These are phyloP conservation scores for Spencermartinsiella europaea DNA, from an alignment of 805 yeast species.

Conservation along the genomic window DNA sequence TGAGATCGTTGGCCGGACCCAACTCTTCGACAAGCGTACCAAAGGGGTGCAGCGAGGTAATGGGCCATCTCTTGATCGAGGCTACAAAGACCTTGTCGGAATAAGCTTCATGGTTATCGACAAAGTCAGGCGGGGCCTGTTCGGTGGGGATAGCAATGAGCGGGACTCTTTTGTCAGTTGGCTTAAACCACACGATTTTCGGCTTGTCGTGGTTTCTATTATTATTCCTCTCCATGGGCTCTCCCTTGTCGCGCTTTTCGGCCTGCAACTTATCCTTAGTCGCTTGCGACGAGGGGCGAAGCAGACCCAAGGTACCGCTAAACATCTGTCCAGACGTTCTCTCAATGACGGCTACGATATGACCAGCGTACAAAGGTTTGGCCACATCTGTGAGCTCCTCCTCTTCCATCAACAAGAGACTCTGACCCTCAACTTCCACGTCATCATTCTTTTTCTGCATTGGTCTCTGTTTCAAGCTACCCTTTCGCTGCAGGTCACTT, in stretches of 20 bases:
- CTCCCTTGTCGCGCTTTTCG: constrained; percentile 27
- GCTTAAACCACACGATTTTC: constrained; percentile 98
- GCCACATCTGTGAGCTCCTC: constrained; percentile 90
- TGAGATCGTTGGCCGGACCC: constrained; percentile 71
- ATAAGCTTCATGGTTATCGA: constrained; percentile 83
- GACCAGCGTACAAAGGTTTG: constrained; percentile 95
- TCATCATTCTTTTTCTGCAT: constrained; percentile 97
- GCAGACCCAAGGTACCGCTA: constrained; percentile 86
- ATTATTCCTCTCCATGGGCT: constrained; percentile 4
- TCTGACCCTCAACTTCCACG: constrained; percentile 98
- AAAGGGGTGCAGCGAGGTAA: constrained; percentile 95
- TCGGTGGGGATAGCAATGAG: constrained; percentile 97
- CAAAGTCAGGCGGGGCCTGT: constrained; percentile 94
- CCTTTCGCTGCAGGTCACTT: constrained; percentile 60
- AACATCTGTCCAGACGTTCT: constrained; percentile 96
- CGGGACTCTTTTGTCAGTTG: constrained; percentile 96
- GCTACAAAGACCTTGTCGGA: constrained; percentile 84
- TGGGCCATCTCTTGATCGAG: constrained; percentile 97
- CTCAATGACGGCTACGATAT: constrained; percentile 95
- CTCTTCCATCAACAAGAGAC: constrained; percentile 84
- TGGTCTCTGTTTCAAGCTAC: constrained; percentile 91
- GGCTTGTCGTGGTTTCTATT: constrained; percentile 45
- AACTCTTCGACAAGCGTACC: constrained; percentile 86
- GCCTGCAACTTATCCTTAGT: constrained; percentile 60
- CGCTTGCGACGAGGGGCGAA: constrained; percentile 94